phyloP scores from a whole-genome alignment of 257 asterid genomes.

The Marsdenia floribunda region DNA sequence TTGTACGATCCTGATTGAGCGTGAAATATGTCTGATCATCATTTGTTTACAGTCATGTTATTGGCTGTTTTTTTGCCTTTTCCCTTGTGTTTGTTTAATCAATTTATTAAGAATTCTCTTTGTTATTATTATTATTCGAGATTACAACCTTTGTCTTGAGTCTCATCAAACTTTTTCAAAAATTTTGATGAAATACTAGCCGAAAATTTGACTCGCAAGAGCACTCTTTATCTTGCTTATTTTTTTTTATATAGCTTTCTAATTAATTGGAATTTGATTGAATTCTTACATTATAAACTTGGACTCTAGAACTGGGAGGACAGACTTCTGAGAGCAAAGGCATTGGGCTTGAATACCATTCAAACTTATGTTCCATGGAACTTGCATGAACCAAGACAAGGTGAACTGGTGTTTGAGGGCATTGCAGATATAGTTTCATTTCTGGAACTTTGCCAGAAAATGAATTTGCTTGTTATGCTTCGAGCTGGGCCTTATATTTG shows the following conservation, averaged over 20 bases:
- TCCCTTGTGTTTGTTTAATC: not conserved
- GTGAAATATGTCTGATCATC: not conserved
- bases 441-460: slow-evolving; percentile 71
- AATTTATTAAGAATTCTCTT: not conserved
- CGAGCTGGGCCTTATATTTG: slow-evolving; percentile 96
- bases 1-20: not conserved
- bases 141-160: not conserved
- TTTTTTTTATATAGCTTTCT: slow-evolving; percentile 3
- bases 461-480: slow-evolving; percentile 86
- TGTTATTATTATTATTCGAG: not conserved
- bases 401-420: slow-evolving; percentile 65
- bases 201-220: not conserved
- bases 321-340: slow-evolving; percentile 89
- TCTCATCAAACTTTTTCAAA: not conserved
- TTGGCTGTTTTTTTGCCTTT: not conserved
- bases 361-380: slow-evolving; percentile 98
- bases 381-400: slow-evolving; percentile 79
- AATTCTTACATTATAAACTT: slow-evolving; percentile 17
- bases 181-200: not conserved
- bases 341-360: slow-evolving; percentile 87
- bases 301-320: slow-evolving; percentile 85
- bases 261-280: slow-evolving; percentile 3
- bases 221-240: not conserved
- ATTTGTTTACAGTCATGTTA: not conserved
- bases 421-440: slow-evolving; percentile 74